Base-by-base conservation (phyloP, 2,329 filamentous ascomycete species). In the Botrytis aclada region DNA sequence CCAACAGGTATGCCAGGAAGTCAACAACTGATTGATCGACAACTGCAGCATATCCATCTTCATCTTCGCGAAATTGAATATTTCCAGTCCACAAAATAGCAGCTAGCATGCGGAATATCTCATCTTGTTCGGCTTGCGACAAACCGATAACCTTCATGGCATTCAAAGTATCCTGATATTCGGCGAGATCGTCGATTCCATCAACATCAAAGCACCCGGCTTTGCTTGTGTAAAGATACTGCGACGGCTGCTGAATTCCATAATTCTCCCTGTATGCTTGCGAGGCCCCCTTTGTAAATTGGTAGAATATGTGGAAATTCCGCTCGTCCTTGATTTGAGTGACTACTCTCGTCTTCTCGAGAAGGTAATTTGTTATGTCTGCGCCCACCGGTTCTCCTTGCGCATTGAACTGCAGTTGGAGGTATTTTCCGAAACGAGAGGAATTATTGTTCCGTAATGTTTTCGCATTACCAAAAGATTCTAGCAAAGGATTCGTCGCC, bases 251-350 rank as follows among this genome's bases (percentile, higher is more conserved):
- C 82, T 98, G 95, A 32, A 99, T 86, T 69, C 96, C 96, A 80
- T 93, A 98, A n/a, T 86, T 90, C 79, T 96, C 90, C 81, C 94
- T 88, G 83, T 98, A 97, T 74, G 92, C 89, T 77, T 92, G 87
- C n/a, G 94, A 92, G 16, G 95, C 95, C 6, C 93, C 94, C 84
- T 98, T 99, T 64, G 96, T 93, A 83, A 98, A 98, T 83, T 99
- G 96, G 84, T 99, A 99, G 83, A 99, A 99, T 80, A 99, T 98
- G 84, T 99, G 96, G 83, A 99, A 99, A 84, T 97, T 98, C 78
- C 96, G 90, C 87, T 99, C 96, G 82, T 98, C 97, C 73, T 85
- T 87, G 78, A 98, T 98, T 84, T 98, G 96, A 25, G 95, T 94
- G 16, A 97, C 94, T 29, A 99, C 96, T 84, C 96, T 89, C 65